Evolutionary conservation across 768 basidiomycete species (phyloP).

Genomic region (Rhizopogon vulgaris): DNA sequence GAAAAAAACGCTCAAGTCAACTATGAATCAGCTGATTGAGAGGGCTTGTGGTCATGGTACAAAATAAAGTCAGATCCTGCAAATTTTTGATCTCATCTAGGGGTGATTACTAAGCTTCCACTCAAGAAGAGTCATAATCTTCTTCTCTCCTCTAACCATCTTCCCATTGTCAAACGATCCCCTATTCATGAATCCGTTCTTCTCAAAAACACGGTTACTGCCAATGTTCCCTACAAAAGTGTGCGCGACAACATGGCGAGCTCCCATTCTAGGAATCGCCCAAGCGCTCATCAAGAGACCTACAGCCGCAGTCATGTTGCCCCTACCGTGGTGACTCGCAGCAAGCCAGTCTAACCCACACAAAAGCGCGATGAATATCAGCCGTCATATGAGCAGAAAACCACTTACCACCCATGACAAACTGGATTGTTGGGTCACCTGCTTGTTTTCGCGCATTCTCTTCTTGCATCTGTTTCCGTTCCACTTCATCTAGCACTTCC

Average conservation of each 20-base stretch:
- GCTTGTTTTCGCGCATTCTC: constrained; percentile 34
- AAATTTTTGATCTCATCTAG: not conserved
- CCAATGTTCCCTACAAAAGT: constrained; percentile 50
- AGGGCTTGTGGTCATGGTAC: not conserved
- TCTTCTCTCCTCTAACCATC: constrained; percentile 31
- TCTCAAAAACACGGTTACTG: constrained; percentile 61
- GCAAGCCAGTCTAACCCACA: constrained; percentile 52
- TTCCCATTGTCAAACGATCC: constrained; percentile 34
- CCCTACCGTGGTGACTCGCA: constrained; percentile 55
- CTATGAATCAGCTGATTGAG: no score
- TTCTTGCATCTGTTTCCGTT: constrained; percentile 27
- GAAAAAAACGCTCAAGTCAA: no score
- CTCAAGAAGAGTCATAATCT: constrained; percentile 30
- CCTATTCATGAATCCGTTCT: constrained; percentile 49
- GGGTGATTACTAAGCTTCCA: constrained; percentile 15
- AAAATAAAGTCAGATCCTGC: not conserved
- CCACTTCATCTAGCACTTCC: constrained; percentile 29
- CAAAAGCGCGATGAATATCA: not conserved
- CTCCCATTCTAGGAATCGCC: constrained; percentile 60
- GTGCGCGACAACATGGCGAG: constrained; percentile 34
- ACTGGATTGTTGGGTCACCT: constrained; percentile 54
- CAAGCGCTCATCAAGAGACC: constrained; percentile 48
- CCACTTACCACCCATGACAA: constrained; percentile 53
- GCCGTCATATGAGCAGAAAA: not conserved
- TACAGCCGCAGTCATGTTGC: constrained; percentile 70